Conservation (phyloP, 768 basidiomycete genomes). For the Dictyophora rubrovolvata region DNA sequence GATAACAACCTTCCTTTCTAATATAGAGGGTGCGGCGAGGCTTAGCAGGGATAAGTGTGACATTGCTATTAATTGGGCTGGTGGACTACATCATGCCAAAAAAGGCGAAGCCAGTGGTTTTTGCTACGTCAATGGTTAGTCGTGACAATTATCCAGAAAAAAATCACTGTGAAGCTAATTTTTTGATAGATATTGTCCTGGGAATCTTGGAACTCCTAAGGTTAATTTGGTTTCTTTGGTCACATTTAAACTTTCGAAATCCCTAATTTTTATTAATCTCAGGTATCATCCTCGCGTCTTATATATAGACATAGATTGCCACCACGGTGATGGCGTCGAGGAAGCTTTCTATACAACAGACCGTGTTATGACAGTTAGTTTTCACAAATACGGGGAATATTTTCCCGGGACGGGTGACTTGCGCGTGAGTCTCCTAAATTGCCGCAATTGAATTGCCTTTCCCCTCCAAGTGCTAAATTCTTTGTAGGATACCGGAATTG, state of each 20-base stretch:
- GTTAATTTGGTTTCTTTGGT: conserved; percentile 26
- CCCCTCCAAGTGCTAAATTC: background rate
- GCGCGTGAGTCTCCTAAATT: conserved; percentile 40
- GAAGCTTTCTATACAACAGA: conserved; percentile 99
- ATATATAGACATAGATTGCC: conserved; percentile 98
- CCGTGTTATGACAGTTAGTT: conserved; percentile 95
- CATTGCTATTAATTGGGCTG: conserved; percentile 99
- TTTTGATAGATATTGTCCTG: conserved; percentile 76
- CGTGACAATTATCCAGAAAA: background rate
- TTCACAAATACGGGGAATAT: conserved; percentile 98
- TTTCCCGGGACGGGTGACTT: conserved; percentile 99
- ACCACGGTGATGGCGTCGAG: conserved; percentile 98
- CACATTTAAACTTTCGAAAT: background rate
- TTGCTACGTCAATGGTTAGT: conserved; percentile 92
- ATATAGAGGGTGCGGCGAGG: conserved; percentile 90
- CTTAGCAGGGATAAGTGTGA: conserved; percentile 95
- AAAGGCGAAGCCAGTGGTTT: conserved; percentile 99
- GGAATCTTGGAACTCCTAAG: conserved; percentile 91
- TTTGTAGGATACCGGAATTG: conserved; percentile 76
- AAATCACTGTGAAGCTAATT: background rate
- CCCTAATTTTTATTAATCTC: background rate
- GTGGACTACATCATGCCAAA: conserved; percentile 96
- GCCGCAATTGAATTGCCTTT: background rate
- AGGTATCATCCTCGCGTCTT: conserved; percentile 91
- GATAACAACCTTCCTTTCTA: background rate